Conservation (phyloP, 768 basidiomycete species). For the Boletus subcaerulescens region DNA sequence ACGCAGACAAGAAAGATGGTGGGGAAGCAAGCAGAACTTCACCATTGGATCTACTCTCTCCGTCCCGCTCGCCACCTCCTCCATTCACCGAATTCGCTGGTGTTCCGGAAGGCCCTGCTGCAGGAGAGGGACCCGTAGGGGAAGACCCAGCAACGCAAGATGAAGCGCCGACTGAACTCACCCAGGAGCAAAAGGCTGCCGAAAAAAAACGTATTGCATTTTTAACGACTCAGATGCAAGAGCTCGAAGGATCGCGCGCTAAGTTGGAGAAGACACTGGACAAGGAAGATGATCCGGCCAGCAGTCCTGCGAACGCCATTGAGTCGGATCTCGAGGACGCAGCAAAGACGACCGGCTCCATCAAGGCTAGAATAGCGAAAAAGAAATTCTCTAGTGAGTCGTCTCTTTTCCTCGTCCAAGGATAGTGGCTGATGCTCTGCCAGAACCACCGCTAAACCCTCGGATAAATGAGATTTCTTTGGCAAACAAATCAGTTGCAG, state of each 20-base stretch:
- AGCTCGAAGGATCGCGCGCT: conserved; percentile 9
- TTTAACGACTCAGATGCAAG: conserved; percentile 12
- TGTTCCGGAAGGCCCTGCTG: not conserved
- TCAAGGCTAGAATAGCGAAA: conserved; percentile 17
- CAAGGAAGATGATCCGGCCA: not conserved
- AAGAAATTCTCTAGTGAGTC: conserved; percentile 20
- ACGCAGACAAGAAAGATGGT: not conserved
- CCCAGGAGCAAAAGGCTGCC: conserved; percentile 14
- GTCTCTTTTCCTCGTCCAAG: not conserved
- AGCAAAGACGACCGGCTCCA: conserved; percentile 1
- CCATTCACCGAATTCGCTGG: conserved; percentile 25
- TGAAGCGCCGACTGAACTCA: conserved; percentile 18
- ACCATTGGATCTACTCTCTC: conserved; percentile 6
- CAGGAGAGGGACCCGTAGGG: conserved; percentile 1
- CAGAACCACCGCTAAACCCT: conserved; percentile 12
- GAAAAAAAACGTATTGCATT: conserved; percentile 24
- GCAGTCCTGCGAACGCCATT: conserved; percentile 1
- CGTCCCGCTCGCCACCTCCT: conserved; percentile 24
- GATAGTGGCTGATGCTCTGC: not conserved
- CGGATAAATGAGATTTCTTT: not conserved
- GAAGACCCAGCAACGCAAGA: conserved; percentile 19
- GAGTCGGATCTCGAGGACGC: conserved; percentile 18
- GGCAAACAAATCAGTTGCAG: not conserved
- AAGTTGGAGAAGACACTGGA: conserved; percentile 6
- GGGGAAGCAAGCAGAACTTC: not conserved